These are phyloP conservation scores for Colletotrichum lupini DNA, from an alignment of 2,329 filamentous ascomycete species.

Conservation along the genomic window DNA sequence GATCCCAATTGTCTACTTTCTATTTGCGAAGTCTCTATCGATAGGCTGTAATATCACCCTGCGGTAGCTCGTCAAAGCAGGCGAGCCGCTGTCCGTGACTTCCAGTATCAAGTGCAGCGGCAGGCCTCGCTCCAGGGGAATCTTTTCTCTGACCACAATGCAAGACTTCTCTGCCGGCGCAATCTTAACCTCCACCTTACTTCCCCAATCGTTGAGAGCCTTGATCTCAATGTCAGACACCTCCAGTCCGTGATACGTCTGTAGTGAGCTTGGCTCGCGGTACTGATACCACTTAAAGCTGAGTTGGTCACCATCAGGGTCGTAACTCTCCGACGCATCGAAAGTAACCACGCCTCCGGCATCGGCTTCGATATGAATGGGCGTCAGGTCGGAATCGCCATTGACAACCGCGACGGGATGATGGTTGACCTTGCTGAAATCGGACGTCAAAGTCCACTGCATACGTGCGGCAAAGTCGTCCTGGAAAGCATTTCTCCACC, in stretches of 20 bases:
- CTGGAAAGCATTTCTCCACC: slow-evolving; percentile 53
- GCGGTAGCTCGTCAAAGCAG: slow-evolving; percentile 58
- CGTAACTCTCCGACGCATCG: slow-evolving; percentile 57
- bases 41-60: slow-evolving; percentile 51
- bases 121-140: slow-evolving; percentile 48
- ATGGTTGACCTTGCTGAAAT: slow-evolving; percentile 52
- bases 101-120: slow-evolving; percentile 61
- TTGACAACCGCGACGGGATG: slow-evolving; percentile 57
- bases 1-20: not conserved
- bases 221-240: slow-evolving; percentile 50
- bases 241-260: slow-evolving; percentile 53
- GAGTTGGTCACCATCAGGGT: slow-evolving; percentile 55
- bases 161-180: slow-evolving; percentile 50
- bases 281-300: slow-evolving; percentile 64
- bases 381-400: slow-evolving; percentile 50
- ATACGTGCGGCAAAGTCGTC: slow-evolving; percentile 55
- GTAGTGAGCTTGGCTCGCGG: slow-evolving; percentile 47
- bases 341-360: slow-evolving; percentile 52
- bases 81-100: slow-evolving; percentile 55
- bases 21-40: slow-evolving; percentile 40
- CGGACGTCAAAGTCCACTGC: slow-evolving; percentile 47
- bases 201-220: slow-evolving; percentile 36
- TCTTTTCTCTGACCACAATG: slow-evolving; percentile 19
- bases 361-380: slow-evolving; percentile 52
- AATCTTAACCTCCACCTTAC: slow-evolving; percentile 30